phyloP scores from a whole-genome alignment of 179 eudicot genomes.

The Camellia oleifera region DNA sequence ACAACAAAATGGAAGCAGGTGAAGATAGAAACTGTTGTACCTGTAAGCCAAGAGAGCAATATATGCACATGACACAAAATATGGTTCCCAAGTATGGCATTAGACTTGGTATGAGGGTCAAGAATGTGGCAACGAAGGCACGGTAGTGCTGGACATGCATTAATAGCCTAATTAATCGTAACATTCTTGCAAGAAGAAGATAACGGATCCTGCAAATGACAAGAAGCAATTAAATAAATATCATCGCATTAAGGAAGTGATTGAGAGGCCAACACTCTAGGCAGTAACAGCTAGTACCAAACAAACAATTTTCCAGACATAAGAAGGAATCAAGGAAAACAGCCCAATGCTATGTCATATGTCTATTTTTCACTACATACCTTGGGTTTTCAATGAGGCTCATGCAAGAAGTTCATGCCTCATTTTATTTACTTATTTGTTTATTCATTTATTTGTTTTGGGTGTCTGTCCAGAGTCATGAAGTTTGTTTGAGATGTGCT shows the following conservation, averaged over 20 bases:
- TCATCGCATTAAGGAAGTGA: neutral
- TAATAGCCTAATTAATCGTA: conserved; percentile 78
- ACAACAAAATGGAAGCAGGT: conserved; percentile 1
- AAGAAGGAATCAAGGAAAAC: neutral
- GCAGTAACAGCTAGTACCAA: neutral
- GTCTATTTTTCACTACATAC: neutral
- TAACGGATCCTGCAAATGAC: conserved; percentile 83
- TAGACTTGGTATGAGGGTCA: conserved; percentile 86
- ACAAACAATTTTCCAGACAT: neutral
- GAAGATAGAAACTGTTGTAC: conserved; percentile 27
- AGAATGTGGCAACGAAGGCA: conserved; percentile 91
- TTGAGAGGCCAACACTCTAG: neutral
- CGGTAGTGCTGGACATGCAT: conserved; percentile 82
- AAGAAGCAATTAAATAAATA: conserved; percentile 14
- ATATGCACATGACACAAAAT: conserved; percentile 87
- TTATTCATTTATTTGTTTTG: neutral
- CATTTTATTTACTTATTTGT: neutral
- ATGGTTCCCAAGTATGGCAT: conserved; percentile 96
- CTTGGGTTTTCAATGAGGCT: neutral
- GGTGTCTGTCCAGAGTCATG: neutral
- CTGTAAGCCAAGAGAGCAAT: conserved; percentile 95
- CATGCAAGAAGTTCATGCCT: neutral
- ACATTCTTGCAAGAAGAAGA: conserved; percentile 93
- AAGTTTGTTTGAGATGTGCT: neutral
- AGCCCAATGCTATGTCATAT: neutral